Evolutionary conservation across 2,329 filamentous ascomycete genomes (phyloP), one percentile per base, ranked within the genome.

Genomic region (Fusarium xyrophilum): DNA sequence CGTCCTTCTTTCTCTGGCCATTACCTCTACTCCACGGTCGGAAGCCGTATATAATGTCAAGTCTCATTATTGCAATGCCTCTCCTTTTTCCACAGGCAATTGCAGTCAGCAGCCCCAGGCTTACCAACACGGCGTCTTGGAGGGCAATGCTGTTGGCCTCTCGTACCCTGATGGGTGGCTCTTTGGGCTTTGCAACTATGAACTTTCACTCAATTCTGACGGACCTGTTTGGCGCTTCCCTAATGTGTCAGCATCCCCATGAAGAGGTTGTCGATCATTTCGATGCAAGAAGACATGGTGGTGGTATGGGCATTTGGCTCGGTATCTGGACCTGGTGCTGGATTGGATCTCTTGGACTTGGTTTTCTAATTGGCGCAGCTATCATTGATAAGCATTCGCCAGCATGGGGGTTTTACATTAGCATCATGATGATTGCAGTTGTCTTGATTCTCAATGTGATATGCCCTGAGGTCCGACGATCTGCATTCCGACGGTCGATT

Each of bases 231-330:
- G 92, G 92, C 1, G 89, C 90, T 7, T 93, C 90, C 1, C 79
- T 93, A 25, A 91, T 92, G 83, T 91, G 89, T 72, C 82, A 84
- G 40, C 88, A 88, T 50, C 91, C 91, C 4, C 90, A 93, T 72
- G 89, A 92, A 77, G 91, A 93, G 73, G 79, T 91, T 23, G 88
- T 91, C 2, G 85, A 89, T 60, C 79, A 84, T 15, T 87, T 86
- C 69, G 91, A 93, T 76, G 86, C 91, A 21, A 86, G 91, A 56
- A 84, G 91, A 40, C 90, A 93, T 73, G 92, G 92, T 11, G 91
- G 91, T 15, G 91, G 92, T 1, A 89, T 93, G 81, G 92, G 92
- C 1, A 81, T 91, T n/a, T 94, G 91, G 92, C 82, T 93, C 13
- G 90, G 90, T 3, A 83, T 91, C 56, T 93, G 91, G 90, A 89